Evolutionary conservation across 768 basidiomycete species (phyloP), one percentile per base, ranked within the genome.

Genomic region (Candolleomyces aberdarensis): DNA sequence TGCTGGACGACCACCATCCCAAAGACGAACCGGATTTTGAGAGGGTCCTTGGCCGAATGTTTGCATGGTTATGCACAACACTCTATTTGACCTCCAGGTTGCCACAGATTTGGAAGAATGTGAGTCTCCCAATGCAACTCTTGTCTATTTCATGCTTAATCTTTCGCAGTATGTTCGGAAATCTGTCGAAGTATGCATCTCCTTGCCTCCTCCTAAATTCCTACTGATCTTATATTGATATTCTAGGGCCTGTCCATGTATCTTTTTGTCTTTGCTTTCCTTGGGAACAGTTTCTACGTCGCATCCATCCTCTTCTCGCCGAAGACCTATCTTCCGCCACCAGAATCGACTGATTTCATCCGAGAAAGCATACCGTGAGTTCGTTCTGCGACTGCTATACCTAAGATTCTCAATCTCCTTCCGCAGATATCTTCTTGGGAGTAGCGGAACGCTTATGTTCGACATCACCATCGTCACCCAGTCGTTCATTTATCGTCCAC

Each of bases 61-160:
- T 91, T 58, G 96, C 97, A 9, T 99, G 97, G 97, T 69, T 89
- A 19, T 98, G 96, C 71, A 94, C 96, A 1, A 91, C 87, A 0
- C 77, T 98, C 15, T 99, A 99, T 73, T 77, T 99, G 40, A 98
- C 96, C 3, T 92, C 91, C 3, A 85, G 97, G 61, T 74, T 99
- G 67, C 97, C 97, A 20, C 97, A 99, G 73, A 97, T 99, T 64
- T 98, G 97, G 97, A 96, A 96, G 75, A 98, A 98, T 69, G 96
- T 97, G 72, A 71, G 94, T 86, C 1, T 41, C 54, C n/a, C 36
- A 5, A 57, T 41, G 26, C 15, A 26, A 40, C 55, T 48, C 32
- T 20, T 54, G 10, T 62, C 52, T 22, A 20, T 54, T 20, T 48
- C 49, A 41, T 41, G 41, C 55, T 51, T 36, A 59, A 62, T 7